Base-by-base conservation (phyloP, 345 rosid species). In the Tarenaya hassleriana region DNA sequence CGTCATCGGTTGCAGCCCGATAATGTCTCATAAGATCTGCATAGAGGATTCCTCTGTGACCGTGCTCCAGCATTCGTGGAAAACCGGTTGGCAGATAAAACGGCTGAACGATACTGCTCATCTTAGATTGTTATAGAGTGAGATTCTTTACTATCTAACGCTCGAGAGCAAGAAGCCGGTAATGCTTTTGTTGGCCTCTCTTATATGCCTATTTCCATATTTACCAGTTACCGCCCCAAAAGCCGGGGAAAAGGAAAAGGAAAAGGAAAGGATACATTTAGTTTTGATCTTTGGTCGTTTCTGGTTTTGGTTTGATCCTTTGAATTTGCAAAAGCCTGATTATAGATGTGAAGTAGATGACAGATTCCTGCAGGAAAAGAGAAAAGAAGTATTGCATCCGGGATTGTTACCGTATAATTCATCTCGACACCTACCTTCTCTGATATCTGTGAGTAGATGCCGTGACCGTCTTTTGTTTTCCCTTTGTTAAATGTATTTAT, bases 31-130 rank as follows among this genome's bases (percentile, higher is more conserved):
- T 48, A 91, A 77, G 71, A 71, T 91, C 45, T 82, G 88, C 59
- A 73, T 86, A 58, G 95, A 84, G 15, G 96, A 91, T 73, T 91
- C 98, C 42, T 86, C 96, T 0, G 98, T 86, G 55, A 86, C 86
- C 0, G 85, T 86, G 55, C 67, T 91, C 41, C 88, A 77, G 48
- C 96, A 86, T 68, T 84, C 96, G 0, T 84, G 85, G 81, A 78
- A 56, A 76, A 78, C 77, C 2, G 98, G 98, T 4, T 91, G 96
- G 98, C 95, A 84, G 81, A 71, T 91, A 51, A 91, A 87, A 73
- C 76, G 90, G 47, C 50, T 84, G 59, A 91, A 91, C 48, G 98
- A 91, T 60, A 80, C 87, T 27, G 73, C 92, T 40, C 95, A 91
- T 69, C 80, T 91, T 39, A 84, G 92, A 73, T 83, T 86, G 74